These are phyloP conservation scores for Ascochyta clinopodiicola DNA, from an alignment of 2,329 filamentous ascomycete genomes.

Conservation along the genomic window DNA sequence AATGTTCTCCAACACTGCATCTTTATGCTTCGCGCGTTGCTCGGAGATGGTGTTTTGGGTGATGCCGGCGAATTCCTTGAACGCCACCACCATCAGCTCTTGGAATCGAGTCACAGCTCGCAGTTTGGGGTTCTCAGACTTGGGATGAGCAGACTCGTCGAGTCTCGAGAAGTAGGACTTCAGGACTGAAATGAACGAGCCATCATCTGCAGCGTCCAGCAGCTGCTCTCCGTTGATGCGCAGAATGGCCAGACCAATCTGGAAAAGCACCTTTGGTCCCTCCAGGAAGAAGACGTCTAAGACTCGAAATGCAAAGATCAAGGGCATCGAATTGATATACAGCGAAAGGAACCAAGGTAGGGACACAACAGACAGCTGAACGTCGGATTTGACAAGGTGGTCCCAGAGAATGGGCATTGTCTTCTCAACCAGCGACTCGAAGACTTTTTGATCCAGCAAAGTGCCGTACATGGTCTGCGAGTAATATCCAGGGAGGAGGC, in stretches of 20 bases:
- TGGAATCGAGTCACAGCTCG: slow-evolving; percentile 95
- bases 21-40: slow-evolving; percentile 88
- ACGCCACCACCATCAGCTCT: slow-evolving; percentile 98
- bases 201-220: slow-evolving; percentile 90
- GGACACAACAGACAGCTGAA: slow-evolving; percentile 96
- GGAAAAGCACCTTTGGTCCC: slow-evolving; percentile 95
- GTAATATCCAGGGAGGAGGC: slow-evolving; percentile 94
- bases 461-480: slow-evolving; percentile 99
- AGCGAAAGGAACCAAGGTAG: slow-evolving; percentile 97
- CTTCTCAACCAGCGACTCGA: slow-evolving; percentile 96
- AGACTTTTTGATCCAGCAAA: slow-evolving; percentile 93
- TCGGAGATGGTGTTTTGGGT: slow-evolving; percentile 93
- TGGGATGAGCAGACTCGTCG: slow-evolving; percentile 94
- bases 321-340: slow-evolving; percentile 99
- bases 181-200: slow-evolving; percentile 93
- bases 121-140: slow-evolving; percentile 92
- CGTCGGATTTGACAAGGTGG: slow-evolving; percentile 94
- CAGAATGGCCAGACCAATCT: slow-evolving; percentile 94
- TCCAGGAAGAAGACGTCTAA: slow-evolving; percentile 98
- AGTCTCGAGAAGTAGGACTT: slow-evolving; percentile 93
- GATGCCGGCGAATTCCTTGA: slow-evolving; percentile 96
- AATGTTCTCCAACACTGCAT: slow-evolving; percentile 91
- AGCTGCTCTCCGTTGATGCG: slow-evolving; percentile 97
- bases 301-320: slow-evolving; percentile 96
- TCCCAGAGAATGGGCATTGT: slow-evolving; percentile 99